Evolutionary conservation across 2,329 filamentous ascomycete species (phyloP), one percentile per base, ranked within the genome.

Genomic region (Westerdykella ornata): DNA sequence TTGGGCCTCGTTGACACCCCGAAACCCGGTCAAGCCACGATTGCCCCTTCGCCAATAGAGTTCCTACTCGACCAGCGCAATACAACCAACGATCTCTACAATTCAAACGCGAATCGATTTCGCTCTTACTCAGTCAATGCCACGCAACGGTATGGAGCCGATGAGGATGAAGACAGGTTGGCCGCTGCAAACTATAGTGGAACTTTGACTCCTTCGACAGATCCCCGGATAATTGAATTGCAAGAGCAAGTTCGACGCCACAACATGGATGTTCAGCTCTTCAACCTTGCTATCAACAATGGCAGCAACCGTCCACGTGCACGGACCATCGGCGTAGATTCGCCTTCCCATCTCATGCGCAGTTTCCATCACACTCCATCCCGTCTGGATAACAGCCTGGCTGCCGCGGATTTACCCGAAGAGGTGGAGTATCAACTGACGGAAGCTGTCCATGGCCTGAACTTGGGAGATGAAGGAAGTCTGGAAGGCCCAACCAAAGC

Each of bases 71-170:
- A 75, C 41, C 73, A 76, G 42, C 68, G 74, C 41, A 62, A 73
- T 44, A 14, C 16, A n/a, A 33, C n/a, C 3, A 14, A 33, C 5
- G 16, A 33, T 17, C 82, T 84, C 34, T 85, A 59, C 42, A 60
- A 52, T 45, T 62, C 60, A 34, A 63, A 85, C 57, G 76, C 83
- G 34, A 97, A 85, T 64, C 81, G 92, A 39, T 94, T 97, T 73
- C 82, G 92, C 35, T 98, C 92, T 1, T 97, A 96, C 66, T 98
- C 92, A 1, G 92, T 98, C 51, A 98, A 98, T 67, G 94, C 94
- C 42, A 96, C 94, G 68, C 90, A 97, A 64, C 94, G 92, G 65
- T 97, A 97, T 57, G 89, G 85, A 2, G 88, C 94, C 55, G 89
- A 94, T 39, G 84, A 88, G 18, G 84, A 88, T 45, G 82, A 86